Evolutionary conservation across 768 basidiomycete species (phyloP), one percentile per base, ranked within the genome.

Genomic region (Leucocoprinus leucothites): DNA sequence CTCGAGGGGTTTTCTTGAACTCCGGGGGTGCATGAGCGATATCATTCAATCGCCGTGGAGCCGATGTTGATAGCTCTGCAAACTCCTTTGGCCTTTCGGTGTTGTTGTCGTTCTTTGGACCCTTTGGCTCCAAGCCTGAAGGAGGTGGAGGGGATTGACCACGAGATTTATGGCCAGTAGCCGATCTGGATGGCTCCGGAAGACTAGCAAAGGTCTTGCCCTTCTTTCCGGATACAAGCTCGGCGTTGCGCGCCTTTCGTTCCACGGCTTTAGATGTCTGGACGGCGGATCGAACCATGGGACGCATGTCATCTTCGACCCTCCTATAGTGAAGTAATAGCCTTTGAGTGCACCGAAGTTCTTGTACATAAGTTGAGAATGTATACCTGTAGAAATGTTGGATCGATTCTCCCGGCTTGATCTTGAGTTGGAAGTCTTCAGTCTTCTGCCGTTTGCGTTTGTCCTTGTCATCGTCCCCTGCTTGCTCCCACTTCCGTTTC

Each of bases 301-400:
- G 83, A 18, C 85, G 76, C 79, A 91, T 82, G 60, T 80, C 79
- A 48, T 80, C 78, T 65, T 92, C 90, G 2, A 92, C 87, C 38
- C 90, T 80, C 67, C 89, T 91, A 51, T 2, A 45, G 24, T 24
- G 57, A 42, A 2, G 19, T 22, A 48, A 42, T 28, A 31, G 21
- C 14, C 16, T 6, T 24, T 48, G 25, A 40, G 47, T 35, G 3
- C 2, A 22, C 8, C 48, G 11, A 18, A 7, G 40, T n/a, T 48
- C 9, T 18, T 47, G 28, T 35, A 38, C 42, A 24, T 26, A 34
- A 48, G 3, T 21, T 38, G 16, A 8, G 5, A 31, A n/a, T 13
- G 16, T 58, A 18, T 61, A 89, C 89, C 82, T 75, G 66, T 90
- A 87, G 67, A 91, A 92, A 70, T 89, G 85, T 52, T 80, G 76